Conservation (phyloP, 345 rosid species). For the Adansonia digitata region DNA sequence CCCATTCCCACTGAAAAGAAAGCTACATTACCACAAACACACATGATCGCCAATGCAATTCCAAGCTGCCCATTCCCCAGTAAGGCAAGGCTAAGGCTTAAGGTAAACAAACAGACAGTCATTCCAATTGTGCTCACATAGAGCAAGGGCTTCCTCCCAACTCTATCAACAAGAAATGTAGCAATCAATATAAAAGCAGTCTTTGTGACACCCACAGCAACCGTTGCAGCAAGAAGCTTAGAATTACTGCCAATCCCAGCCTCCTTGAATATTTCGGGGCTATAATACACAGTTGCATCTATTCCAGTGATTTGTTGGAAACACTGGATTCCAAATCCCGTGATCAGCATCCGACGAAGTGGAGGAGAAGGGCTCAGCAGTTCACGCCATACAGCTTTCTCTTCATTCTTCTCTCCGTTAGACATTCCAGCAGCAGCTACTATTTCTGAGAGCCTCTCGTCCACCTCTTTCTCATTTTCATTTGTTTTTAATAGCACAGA, state of each 20-base stretch:
- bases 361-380: constrained; percentile 66
- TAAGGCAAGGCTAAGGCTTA: constrained; percentile 41
- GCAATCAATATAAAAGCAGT: constrained; percentile 55
- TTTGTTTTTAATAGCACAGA: constrained; percentile 68
- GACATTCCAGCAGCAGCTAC: constrained; percentile 54
- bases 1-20: constrained; percentile 68
- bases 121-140: constrained; percentile 68
- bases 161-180: constrained; percentile 47
- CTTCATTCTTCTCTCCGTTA: constrained; percentile 28
- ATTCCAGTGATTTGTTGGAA: constrained; percentile 68
- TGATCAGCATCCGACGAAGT: constrained; percentile 54
- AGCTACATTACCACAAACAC: constrained; percentile 61
- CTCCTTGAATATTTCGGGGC: constrained; percentile 51
- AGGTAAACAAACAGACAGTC: constrained; percentile 52
- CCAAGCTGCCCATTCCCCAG: constrained; percentile 32
- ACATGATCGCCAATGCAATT: constrained; percentile 34
- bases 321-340: constrained; percentile 86
- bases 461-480: constrained; percentile 67
- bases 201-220: constrained; percentile 62
- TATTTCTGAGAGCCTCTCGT: constrained; percentile 77
- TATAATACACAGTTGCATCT: constrained; percentile 68
- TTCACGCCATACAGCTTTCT: constrained; percentile 76
- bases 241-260: constrained; percentile 50
- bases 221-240: constrained; percentile 55
- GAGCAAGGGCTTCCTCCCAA: constrained; percentile 72